Base-by-base conservation (phyloP, 805 yeast species). In the Wickerhamomyces rabaulensis region DNA sequence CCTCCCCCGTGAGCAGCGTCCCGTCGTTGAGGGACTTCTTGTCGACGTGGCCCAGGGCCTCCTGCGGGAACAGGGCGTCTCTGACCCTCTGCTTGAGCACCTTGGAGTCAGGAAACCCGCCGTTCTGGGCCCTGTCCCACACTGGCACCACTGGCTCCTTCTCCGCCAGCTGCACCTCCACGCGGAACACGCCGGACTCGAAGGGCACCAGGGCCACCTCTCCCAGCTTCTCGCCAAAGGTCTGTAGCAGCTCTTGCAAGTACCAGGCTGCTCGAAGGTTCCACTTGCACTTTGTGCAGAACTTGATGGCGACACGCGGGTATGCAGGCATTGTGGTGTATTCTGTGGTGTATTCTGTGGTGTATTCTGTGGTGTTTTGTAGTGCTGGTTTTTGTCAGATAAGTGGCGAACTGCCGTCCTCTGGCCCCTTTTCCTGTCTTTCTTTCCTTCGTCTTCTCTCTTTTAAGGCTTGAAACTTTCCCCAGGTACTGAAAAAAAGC, bases 81-180 rank as follows among this genome's bases (percentile, higher is more conserved):
- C 94, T 65, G 6, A 89, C 78, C 43, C 75, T 68, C 49, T 81
- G 82, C 64, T 90, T 89, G 52, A 90, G 66, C 15, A 79, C 75
- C 60, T 89, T 90, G 16, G 92, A 79, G 61, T 90, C 96, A 0
- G 97, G 97, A 62, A 89, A 89, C 29, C 96, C 96, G 31, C 79
- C 87, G 43, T 78, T 67, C 13, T 50, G 52, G 16, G 65, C 70
- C n/a, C 90, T 67, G 53, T 83, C 87, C 88, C 88, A 83, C 6
- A 83, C 50, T 12, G 61, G 48, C 1, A 65, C 63, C 38, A 64
- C 57, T 21, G 62, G 67, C 0, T 6, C 47, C 60, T n/a, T n/a
- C 3, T 60, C 69, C 2, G 65, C 59, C 19, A 58, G 64, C 50
- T 73, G 71, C 47, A 82, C 73, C 17, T 70, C 67, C 16, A 91